Base-by-base conservation (phyloP, 129 eudicot species). In the Logfia minima region DNA sequence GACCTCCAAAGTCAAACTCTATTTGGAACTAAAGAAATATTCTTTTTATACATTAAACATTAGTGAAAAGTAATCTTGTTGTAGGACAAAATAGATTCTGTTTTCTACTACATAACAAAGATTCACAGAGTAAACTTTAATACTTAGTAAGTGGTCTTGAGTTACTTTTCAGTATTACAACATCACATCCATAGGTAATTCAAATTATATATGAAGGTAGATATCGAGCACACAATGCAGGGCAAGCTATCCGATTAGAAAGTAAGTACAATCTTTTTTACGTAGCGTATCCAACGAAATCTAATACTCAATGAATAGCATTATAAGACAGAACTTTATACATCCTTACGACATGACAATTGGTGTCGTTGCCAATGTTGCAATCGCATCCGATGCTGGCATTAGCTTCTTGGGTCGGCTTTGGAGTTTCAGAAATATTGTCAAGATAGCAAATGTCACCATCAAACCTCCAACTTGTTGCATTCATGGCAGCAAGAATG, bases 271-370 rank as follows among this genome's bases (percentile, higher is more conserved):
- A 53, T 53, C 22, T 53, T 55, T 7, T 8, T 58, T 7, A 0
- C 8, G 41, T 10, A 31, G 5, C 31, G 22, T 21, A 1, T 21
- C 4, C 70, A 65, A 32, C 21, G 13, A 65, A 65, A 26, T 31
- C 45, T 39, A 13, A 43, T 39, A 22, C 59, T 69, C 29, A 32
- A 24, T 32, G 63, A 62, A 81, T 39, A 72, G 28, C 31, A 37
- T 68, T 77, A 72, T 53, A 71, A 78, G 86, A 77, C 29, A 73
- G 72, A 62, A 80, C 13, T 72, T 70, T 69, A 75, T 87, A 93
- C 98, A 93, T 88, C 82, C 77, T 82, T 60, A 85, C 85, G 78
- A 90, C 92, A 72, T 87, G 95, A 75, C 96, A 92, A 63, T 61
- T 60, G 39, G 89, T 88, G 75, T 70, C 76, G 75, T 86, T 90